Evolutionary conservation across 2,329 filamentous ascomycete species (phyloP).

Genomic region (Byssoonygena ceratinophila): DNA sequence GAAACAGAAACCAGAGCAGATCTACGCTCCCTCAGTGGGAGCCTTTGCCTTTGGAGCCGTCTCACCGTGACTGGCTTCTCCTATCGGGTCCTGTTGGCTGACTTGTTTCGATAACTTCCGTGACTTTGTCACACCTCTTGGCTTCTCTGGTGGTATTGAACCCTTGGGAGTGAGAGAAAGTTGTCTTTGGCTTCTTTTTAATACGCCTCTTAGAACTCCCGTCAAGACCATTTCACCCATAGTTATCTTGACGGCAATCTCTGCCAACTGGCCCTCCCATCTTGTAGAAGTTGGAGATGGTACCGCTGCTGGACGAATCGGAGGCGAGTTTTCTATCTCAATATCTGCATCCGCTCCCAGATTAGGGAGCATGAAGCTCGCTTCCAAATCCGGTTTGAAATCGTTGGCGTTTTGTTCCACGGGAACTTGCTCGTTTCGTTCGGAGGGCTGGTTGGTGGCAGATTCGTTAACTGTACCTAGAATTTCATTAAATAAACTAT

Average conservation of each 20-base stretch:
- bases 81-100: background rate
- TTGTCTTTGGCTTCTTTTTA: constrained; percentile 10
- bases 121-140: constrained; percentile 8
- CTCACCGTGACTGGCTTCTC: background rate
- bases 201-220: constrained; percentile 10
- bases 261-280: constrained; percentile 14
- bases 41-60: background rate
- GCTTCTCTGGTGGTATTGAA: constrained; percentile 6
- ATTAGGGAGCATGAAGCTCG: background rate
- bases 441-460: background rate
- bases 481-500: background rate
- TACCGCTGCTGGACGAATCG: background rate
- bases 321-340: constrained; percentile 3
- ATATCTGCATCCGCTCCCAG: background rate
- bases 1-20: background rate
- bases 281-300: background rate
- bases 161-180: background rate
- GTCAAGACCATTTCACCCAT: constrained; percentile 14
- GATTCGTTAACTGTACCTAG: background rate
- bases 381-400: background rate
- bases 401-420: background rate
- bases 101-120: background rate
- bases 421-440: background rate
- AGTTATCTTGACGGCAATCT: constrained; percentile 14
- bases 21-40: background rate